Evolutionary conservation across 73 alveolate genomes (phyloP).

Genomic region (Paramecium octaurelia): DNA sequence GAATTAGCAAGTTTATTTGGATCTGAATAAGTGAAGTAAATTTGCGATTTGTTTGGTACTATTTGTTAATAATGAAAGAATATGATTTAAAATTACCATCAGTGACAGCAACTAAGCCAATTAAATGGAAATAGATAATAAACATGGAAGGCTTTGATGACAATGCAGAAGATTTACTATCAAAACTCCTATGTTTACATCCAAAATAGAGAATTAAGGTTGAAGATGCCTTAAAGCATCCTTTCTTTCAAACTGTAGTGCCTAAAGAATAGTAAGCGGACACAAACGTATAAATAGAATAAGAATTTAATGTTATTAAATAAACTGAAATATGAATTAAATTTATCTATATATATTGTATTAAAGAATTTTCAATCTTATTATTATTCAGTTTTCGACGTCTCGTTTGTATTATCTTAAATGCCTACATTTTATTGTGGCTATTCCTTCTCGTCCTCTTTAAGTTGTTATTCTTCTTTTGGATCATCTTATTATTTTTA

Average conservation of each 20-base stretch:
- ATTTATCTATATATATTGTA: not conserved
- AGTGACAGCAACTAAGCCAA: conserved; percentile 67
- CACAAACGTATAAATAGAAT: not conserved
- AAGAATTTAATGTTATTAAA: not conserved
- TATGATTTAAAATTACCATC: conserved; percentile 76
- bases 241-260: conserved; percentile 53
- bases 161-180: conserved; percentile 70
- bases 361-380: not conserved
- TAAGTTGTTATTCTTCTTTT: not conserved
- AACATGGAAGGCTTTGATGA: conserved; percentile 58
- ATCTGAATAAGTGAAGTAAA: conserved; percentile 66
- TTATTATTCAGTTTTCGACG: not conserved
- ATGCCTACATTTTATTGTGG: not conserved
- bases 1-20: conserved; percentile 78
- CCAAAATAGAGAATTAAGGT: conserved; percentile 70
- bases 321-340: not conserved
- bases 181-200: conserved; percentile 70
- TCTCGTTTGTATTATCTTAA: not conserved
- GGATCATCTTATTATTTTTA: not conserved
- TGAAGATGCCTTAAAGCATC: conserved; percentile 71
- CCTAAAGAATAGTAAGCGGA: not conserved
- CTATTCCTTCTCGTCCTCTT: not conserved
- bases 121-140: conserved; percentile 70
- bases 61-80: conserved; percentile 46
- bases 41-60: conserved; percentile 53